phyloP scores from a whole-genome alignment of 192 early-diverging fungal species.

The Phycomyces nitens region DNA sequence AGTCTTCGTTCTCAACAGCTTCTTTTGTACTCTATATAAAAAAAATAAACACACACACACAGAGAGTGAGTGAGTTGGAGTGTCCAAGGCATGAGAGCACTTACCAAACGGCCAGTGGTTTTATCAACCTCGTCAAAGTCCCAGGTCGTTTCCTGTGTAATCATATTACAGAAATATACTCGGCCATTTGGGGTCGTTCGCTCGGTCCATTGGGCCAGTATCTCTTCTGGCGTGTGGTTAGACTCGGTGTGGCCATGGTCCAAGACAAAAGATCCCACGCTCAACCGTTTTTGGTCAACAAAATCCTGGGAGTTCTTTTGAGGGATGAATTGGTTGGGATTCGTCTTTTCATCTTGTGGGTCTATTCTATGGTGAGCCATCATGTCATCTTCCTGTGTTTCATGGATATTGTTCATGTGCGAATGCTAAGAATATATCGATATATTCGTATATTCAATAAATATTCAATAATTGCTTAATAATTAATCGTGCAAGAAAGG shows the following conservation, averaged over 20 bases:
- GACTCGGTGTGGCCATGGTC: not conserved
- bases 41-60: not conserved
- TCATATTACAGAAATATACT: slow-evolving; percentile 54
- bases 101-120: slow-evolving; percentile 49
- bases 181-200: slow-evolving; percentile 49
- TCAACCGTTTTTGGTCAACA: not conserved
- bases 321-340: not conserved
- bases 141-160: slow-evolving; percentile 60
- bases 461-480: no score
- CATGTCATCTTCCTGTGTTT: not conserved
- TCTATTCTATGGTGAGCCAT: not conserved
- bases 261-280: not conserved
- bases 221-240: slow-evolving; percentile 16
- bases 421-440: not conserved
- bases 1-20: not conserved
- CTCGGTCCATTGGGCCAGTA: slow-evolving; percentile 50
- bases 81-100: no score
- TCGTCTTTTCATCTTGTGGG: not conserved
- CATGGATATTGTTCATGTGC: not conserved
- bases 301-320: not conserved
- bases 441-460: no score
- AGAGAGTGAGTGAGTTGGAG: no score
- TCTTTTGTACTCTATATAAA: not conserved
- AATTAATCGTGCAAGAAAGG: no score
- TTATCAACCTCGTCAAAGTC: slow-evolving; percentile 46